A percentile compares a stretch with the other conserved stretches of the same genome.
Conservation (phyloP, 129 eudicot genomes). For the Centella asiatica region DNA sequence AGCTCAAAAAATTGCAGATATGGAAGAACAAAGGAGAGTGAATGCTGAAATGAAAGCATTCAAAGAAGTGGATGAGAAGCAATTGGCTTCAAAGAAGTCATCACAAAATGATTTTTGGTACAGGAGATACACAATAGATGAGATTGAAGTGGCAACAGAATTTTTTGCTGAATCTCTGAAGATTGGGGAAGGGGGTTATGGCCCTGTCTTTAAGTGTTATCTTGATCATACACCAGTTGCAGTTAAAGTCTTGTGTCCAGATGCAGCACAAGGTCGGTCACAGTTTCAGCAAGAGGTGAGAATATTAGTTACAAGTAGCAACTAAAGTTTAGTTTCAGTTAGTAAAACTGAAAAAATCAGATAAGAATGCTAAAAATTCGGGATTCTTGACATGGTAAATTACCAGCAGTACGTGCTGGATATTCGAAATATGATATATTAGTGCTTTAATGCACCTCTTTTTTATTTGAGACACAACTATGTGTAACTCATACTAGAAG, state of each 20-base stretch:
- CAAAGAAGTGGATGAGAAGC: conserved; percentile 18
- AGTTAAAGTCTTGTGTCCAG: conserved; percentile 67
- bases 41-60: conserved; percentile 29
- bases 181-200: conserved; percentile 90
- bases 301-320: no score
- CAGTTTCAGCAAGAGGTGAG: conserved; percentile 70
- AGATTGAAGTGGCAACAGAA: conserved; percentile 71
- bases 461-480: background rate
- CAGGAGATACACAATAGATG: conserved; percentile 56
- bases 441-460: no score
- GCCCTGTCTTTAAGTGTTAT: conserved; percentile 64
- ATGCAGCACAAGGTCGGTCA: conserved; percentile 69
- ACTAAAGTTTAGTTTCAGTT: no score
- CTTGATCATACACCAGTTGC: conserved; percentile 66
- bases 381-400: no score
- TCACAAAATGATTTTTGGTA: conserved; percentile 24
- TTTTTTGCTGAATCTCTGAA: conserved; percentile 37
- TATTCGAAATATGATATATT: no score
- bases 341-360: no score
- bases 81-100: background rate
- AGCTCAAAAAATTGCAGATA: conserved; percentile 28
- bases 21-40: conserved; percentile 32
- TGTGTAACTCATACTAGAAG: no score
- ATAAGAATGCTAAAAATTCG: no score
- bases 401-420: no score